Evolutionary conservation across 2,329 filamentous ascomycete genomes (phyloP), one percentile per base, ranked within the genome.

Genomic region (Alternaria panax): DNA sequence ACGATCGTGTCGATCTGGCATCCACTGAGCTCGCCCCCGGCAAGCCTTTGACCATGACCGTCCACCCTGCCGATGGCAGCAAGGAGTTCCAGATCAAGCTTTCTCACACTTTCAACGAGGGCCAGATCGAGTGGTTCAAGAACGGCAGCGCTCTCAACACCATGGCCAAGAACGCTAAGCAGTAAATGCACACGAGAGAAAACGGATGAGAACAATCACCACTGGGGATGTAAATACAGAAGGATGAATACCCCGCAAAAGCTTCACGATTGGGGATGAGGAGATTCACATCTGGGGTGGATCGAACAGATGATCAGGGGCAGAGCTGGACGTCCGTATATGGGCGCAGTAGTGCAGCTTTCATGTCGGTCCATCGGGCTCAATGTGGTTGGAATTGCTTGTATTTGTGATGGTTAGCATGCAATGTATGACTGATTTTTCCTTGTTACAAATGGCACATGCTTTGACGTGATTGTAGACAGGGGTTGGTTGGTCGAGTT

Each of bases 121-220:
- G 91, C 72, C 95, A 99, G 85, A 90, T 99, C 65, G 91, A 97
- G 84, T 99, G 95, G 95, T 99, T 99, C 88, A 93, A 93, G 87
- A 96, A 98, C 81, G 95, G 95, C 70, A 93, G 90, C 76, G 95
- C 95, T 56, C 86, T 99, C 69, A 99, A 99, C 89, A 97, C 93
- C 73, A 99, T 99, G 94, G 93, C 94, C 70, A 96, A 95, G 88
- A 62, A 72, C 30, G 55, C 60, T n/a, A 71, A 74, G 61, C 61
- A 67, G 53, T 74, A 74, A 58, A 68, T 63, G 55, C 38, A 25
- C 24, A 47, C 6, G 32, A 50, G 30, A 46, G 30, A 57, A 57
- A 53, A 27, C 55, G 43, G 56, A 62, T 46, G 20, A 51, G 63
- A 42, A 54, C 50, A 56, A 67, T 59, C 60, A 66, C 61, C 47